These are phyloP conservation scores for Spiraea crenata DNA, from an alignment of 331 rosid genomes.

Conservation along the genomic window DNA sequence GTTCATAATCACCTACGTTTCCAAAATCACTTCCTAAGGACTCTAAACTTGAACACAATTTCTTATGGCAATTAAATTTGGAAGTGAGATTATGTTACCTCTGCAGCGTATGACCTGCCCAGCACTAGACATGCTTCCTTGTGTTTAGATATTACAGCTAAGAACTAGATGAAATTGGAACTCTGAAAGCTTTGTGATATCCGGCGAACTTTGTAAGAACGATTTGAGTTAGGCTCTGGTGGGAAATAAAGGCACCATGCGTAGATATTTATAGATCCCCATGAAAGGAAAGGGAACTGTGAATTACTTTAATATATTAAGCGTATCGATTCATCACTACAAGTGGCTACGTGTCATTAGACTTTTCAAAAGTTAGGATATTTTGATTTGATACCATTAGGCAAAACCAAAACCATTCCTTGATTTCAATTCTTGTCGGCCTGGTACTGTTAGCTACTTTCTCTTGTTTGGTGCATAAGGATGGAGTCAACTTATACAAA, in stretches of 20 bases:
- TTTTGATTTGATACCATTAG: background rate
- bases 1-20: background rate
- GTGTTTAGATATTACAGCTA: background rate
- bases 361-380: background rate
- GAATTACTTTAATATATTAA: background rate
- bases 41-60: background rate
- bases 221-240: background rate
- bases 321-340: too few species aligned
- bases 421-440: background rate
- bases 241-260: background rate
- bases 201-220: background rate
- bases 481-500: too few species aligned
- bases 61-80: background rate
- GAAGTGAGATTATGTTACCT: conserved; percentile 12
- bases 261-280: background rate
- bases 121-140: conserved; percentile 30
- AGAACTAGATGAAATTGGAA: background rate
- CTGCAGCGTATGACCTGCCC: conserved; percentile 38
- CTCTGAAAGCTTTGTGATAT: background rate
- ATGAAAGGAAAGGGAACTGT: background rate
- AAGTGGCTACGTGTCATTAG: background rate
- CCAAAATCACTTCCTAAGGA: too few species aligned
- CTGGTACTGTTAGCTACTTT: too few species aligned
- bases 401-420: background rate
- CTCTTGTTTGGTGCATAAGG: too few species aligned